Evolutionary conservation across 352 stramenopile species (phyloP), one percentile per base, ranked within the genome.

Genomic region (Pythium chondricola): DNA sequence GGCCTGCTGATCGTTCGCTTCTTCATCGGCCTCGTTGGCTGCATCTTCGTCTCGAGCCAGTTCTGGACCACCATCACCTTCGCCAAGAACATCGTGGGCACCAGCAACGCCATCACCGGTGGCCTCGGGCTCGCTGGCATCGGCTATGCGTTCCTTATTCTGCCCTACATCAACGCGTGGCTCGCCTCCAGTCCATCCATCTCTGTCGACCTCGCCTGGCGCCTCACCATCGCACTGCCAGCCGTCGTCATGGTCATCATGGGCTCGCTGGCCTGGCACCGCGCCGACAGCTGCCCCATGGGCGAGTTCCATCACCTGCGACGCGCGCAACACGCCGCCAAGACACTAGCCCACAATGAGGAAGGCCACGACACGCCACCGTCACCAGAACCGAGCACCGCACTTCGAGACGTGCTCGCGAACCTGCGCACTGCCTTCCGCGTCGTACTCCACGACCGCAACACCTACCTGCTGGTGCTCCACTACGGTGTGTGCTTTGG

Each of bases 11-110:
- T 96, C 41, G 69, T 98, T 26, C 86, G 94, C 43, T 95, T 98
- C 59, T 97, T 98, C 56, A 97, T 98, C 59, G 95, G 94, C 26
- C 65, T 98, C 56, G 83, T 96, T 14, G 94, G 93, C 56, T 93
- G 82, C 27, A 88, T 95, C 39, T 98, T 98, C 62, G 93, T 98
- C 11, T 88, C 88, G 43, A 94, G 80, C 38, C 92, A 98, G 70
- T 97, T 92, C 67, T 98, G 94, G 94, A 96, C 90, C 0, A 93
- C 79, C 42, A 74, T 90, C 61, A 98, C 97, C 53, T 98, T 98
- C 60, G 83, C 83, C 11, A 93, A 88, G 48, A 89, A 97, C 60
- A 80, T 98, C 38, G 93, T 92, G 4, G 95, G 93, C 55, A 90
- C 87, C 4, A 91, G 86, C 43, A 98, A 98, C 53, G 94, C 90